A percentile compares a stretch with the other conserved stretches of the same genome.
These are phyloP conservation scores for Colletotrichum godetiae DNA, from an alignment of 2,329 filamentous ascomycete species.

Conservation along the genomic window DNA sequence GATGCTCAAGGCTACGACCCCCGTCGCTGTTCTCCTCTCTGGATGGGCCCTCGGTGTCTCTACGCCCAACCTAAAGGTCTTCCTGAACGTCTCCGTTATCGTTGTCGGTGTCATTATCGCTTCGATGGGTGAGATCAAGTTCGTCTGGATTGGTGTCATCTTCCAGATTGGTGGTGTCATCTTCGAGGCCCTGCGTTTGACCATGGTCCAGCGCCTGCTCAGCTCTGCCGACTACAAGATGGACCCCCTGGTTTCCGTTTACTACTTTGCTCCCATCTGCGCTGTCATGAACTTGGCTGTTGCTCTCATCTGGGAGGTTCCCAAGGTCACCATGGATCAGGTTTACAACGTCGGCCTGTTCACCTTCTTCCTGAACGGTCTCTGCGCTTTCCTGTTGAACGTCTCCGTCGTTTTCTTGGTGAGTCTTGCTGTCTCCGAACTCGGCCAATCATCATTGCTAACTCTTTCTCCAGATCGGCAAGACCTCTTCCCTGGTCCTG, in stretches of 20 bases:
- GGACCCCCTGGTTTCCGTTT: slow-evolving; percentile 88
- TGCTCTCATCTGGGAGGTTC: slow-evolving; percentile 79
- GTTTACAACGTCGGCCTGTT: slow-evolving; percentile 79
- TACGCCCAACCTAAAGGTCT: slow-evolving; percentile 84
- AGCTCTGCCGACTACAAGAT: slow-evolving; percentile 90
- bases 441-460: slow-evolving; percentile 36
- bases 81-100: slow-evolving; percentile 94
- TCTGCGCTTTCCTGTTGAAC: slow-evolving; percentile 84
- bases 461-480: slow-evolving; percentile 76
- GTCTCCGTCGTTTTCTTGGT: slow-evolving; percentile 89
- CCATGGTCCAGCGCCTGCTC: slow-evolving; percentile 85
- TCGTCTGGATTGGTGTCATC: slow-evolving; percentile 82
- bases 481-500: slow-evolving; percentile 86
- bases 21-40: slow-evolving; percentile 89
- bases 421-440: slow-evolving; percentile 51
- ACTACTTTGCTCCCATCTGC: slow-evolving; percentile 90
- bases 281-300: slow-evolving; percentile 83
- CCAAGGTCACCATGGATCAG: slow-evolving; percentile 74
- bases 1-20: slow-evolving; percentile 99
- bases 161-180: slow-evolving; percentile 83
- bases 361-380: slow-evolving; percentile 80
- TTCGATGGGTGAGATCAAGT: slow-evolving; percentile 95
- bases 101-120: slow-evolving; percentile 95
- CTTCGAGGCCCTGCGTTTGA: slow-evolving; percentile 85
- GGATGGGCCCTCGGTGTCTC: slow-evolving; percentile 90